These are phyloP conservation scores for Podila horticola DNA, from an alignment of 192 early-diverging fungal species.

Conservation along the genomic window DNA sequence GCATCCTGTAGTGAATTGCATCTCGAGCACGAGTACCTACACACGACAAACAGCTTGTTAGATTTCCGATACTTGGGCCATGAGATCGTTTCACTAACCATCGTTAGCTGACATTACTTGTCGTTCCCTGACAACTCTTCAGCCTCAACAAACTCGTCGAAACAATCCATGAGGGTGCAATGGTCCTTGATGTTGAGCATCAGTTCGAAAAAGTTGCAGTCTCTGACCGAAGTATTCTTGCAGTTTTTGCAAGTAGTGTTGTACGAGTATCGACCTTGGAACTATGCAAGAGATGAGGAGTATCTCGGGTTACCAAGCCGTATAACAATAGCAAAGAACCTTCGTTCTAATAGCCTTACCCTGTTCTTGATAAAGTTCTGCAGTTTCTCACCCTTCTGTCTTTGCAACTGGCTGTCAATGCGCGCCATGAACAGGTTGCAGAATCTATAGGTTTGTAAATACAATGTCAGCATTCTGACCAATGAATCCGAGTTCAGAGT, in stretches of 20 bases:
- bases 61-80: no score
- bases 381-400: constrained; percentile 12
- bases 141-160: constrained; percentile 41
- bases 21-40: constrained; percentile 32
- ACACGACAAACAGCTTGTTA: background rate
- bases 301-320: background rate
- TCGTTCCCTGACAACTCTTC: constrained; percentile 40
- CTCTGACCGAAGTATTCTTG: constrained; percentile 24
- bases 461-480: background rate
- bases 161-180: constrained; percentile 40
- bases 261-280: constrained; percentile 45
- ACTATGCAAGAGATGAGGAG: constrained; percentile 9
- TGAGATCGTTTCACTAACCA: background rate
- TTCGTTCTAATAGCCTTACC: background rate
- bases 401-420: constrained; percentile 41
- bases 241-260: constrained; percentile 45
- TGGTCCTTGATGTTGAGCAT: constrained; percentile 49
- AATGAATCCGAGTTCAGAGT: background rate
- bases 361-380: constrained; percentile 29
- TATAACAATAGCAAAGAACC: background rate
- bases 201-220: constrained; percentile 41
- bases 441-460: constrained; percentile 18
- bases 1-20: constrained; percentile 52
- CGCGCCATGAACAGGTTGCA: constrained; percentile 47
- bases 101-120: constrained; percentile 14